Evolutionary conservation across 805 yeast species (phyloP).

Genomic region (Kazachstania viticola): DNA sequence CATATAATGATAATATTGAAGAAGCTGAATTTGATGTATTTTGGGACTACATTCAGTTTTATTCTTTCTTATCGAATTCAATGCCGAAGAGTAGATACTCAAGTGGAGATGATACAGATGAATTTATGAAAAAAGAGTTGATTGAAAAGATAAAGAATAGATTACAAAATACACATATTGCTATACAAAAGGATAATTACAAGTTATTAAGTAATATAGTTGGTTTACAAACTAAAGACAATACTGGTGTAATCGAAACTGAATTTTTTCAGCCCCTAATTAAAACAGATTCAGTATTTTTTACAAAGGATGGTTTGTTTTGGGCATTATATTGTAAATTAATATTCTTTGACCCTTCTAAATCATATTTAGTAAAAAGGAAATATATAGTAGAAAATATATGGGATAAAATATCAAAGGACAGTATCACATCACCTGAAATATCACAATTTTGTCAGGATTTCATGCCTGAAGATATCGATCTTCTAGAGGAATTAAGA

Average conservation of each 20-base stretch:
- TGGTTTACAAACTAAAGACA: slow-evolving; percentile 16
- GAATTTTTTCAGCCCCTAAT: slow-evolving; percentile 15
- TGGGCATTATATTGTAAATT: slow-evolving; percentile 21
- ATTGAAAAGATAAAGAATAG: not conserved
- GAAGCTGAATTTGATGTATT: slow-evolving; percentile 21
- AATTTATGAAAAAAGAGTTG: slow-evolving; percentile 13
- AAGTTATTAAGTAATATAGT: slow-evolving; percentile 3
- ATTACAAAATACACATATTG: no score
- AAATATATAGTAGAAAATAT: slow-evolving; percentile 11
- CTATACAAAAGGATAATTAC: not conserved
- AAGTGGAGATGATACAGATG: no score
- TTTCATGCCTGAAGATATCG: slow-evolving; percentile 23
- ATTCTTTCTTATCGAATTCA: slow-evolving; percentile 11
- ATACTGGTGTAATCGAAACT: slow-evolving; percentile 12
- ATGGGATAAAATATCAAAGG: slow-evolving; percentile 12
- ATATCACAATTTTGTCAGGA: slow-evolving; percentile 13
- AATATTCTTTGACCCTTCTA: slow-evolving; percentile 16
- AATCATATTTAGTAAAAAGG: slow-evolving; percentile 19
- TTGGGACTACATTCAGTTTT: slow-evolving; percentile 23
- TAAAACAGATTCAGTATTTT: slow-evolving; percentile 9
- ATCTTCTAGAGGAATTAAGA: slow-evolving; percentile 9
- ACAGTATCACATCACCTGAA: not conserved
- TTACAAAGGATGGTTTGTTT: slow-evolving; percentile 13
- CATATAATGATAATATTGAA: slow-evolving; percentile 11
- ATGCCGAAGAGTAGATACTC: slow-evolving; percentile 11